A percentile compares a stretch with the other conserved stretches of the same genome.
Conservation (phyloP, 2,329 filamentous ascomycete species). For the Camptophora hylomeconis region DNA sequence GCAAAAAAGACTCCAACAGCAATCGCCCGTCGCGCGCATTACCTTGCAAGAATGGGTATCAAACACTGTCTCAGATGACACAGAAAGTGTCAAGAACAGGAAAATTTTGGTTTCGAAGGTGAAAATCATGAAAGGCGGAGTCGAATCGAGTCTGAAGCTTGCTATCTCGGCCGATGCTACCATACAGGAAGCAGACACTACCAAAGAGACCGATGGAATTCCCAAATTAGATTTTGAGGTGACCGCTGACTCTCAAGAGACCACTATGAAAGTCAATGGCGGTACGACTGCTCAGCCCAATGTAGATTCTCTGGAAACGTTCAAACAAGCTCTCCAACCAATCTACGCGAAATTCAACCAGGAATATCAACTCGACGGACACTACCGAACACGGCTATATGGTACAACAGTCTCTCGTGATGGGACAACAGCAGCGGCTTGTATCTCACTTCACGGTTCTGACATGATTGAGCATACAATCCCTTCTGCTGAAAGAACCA, state of each 20-base stretch:
- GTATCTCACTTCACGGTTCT: conserved; percentile 41
- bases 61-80: background rate
- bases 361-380: conserved; percentile 36
- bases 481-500: conserved; percentile 3
- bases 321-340: conserved; percentile 1
- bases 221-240: too few relatives aligned
- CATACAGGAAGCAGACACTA: too few relatives aligned
- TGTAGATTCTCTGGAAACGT: background rate
- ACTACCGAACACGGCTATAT: conserved; percentile 39
- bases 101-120: too few relatives aligned
- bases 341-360: conserved; percentile 28
- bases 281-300: background rate
- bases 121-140: too few relatives aligned
- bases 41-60: background rate
- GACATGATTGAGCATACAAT: conserved; percentile 45
- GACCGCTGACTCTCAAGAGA: too few relatives aligned
- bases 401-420: conserved; percentile 36
- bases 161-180: too few relatives aligned
- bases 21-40: conserved; percentile 1
- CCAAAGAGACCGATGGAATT: too few relatives aligned
- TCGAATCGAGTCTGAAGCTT: too few relatives aligned
- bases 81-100: background rate
- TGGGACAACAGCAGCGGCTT: conserved; percentile 33
- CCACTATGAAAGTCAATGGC: too few relatives aligned
- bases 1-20: background rate